phyloP scores from a whole-genome alignment of 257 asterid genomes.

The Salvia splendens region DNA sequence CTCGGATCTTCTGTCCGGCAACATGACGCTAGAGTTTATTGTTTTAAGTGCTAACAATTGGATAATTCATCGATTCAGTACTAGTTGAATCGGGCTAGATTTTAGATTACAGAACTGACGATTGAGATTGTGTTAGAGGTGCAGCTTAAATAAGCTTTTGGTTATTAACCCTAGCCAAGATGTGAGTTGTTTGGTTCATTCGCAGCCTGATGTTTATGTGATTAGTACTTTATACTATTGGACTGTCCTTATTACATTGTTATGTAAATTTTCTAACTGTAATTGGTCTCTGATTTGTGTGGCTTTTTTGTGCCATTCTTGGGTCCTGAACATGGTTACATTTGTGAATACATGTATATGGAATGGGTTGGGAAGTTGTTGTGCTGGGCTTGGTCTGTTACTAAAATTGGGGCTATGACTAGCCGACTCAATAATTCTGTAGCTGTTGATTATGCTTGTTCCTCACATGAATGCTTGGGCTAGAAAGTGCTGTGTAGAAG shows the following conservation, averaged over 20 bases:
- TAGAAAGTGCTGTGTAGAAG: not conserved
- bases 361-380: slow-evolving; percentile 18
- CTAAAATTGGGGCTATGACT: slow-evolving; percentile 4
- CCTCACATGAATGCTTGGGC: slow-evolving; percentile 6
- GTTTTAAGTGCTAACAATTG: not conserved
- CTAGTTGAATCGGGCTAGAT: slow-evolving; percentile 4
- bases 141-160: slow-evolving; percentile 22
- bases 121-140: not conserved
- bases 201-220: not conserved
- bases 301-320: not conserved
- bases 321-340: slow-evolving; percentile 1
- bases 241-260: slow-evolving; percentile 4
- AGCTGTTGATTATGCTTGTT: slow-evolving; percentile 22
- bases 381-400: not conserved
- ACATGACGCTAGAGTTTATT: not conserved
- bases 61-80: slow-evolving; percentile 3
- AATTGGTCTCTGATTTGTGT: not conserved
- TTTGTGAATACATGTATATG: not conserved
- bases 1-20: slow-evolving; percentile 13
- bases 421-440: not conserved
- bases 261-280: slow-evolving; percentile 8
- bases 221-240: not conserved
- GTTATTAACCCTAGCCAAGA: slow-evolving; percentile 9
- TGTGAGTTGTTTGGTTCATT: slow-evolving; percentile 13
- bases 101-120: slow-evolving; percentile 3